Evolutionary conservation across 1,139 yeast species (phyloP), one percentile per base, ranked within the genome.

Genomic region (Taphrina populina): DNA sequence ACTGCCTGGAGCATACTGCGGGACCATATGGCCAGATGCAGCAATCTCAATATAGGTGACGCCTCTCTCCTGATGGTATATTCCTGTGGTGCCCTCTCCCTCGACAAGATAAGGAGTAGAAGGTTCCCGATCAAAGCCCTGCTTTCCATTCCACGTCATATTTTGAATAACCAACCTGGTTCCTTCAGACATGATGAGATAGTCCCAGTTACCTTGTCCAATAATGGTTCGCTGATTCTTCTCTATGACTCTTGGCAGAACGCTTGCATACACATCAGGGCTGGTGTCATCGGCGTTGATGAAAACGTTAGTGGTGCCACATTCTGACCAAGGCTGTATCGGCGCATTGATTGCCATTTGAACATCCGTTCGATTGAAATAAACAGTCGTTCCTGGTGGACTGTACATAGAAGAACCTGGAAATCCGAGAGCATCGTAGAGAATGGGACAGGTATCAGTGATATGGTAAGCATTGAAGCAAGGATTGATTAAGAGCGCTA

Each of bases 141-240:
- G 52, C 51, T 34, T 36, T 5, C 51, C 51, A 26, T 30, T 30
- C 56, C 56, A 56, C 2, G 47, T 36, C 51, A 51, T 56, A 34
- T 52, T 49, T 32, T 56, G 58, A 15, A 56, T 35, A 2, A 37
- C 47, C 44, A 56, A 21, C 23, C 39, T 26, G 11, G 56, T 40
- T 11, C 56, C 58, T 19, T 44, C 43, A 21, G 47, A 41, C 24
- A 33, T 43, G 29, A 55, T 27, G 35, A 44, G 41, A 20, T 26
- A 27, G 34, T 56, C 58, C 15, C 43, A 34, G 26, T 43, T 39
- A 2, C 56, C 58, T 13, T 46, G 51, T 10, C 51, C 49, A 11
- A 55, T 24, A n/a, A 52, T 29, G 1, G 52, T 52, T 4, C 51
- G 15, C 11, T 34, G 37, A 13, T 30, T 13, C 26, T 23, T 33